Percentiles rank a stretch among this genome's conserved stretches.
These are phyloP conservation scores for Candida easanensis DNA, from an alignment of 805 yeast species.

Conservation along the genomic window DNA sequence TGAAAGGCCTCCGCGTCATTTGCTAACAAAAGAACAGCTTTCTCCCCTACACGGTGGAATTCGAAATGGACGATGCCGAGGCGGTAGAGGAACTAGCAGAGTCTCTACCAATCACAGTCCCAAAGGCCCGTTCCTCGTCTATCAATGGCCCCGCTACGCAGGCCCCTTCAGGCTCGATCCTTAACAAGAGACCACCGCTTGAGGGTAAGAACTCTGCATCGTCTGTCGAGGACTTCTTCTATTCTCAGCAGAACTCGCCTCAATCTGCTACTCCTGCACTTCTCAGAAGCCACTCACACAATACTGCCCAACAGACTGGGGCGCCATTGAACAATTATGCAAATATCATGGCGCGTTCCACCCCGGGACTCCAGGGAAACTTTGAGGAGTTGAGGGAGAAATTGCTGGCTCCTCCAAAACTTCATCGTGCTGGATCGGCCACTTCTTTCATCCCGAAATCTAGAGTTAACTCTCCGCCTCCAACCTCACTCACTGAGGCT, in stretches of 20 bases:
- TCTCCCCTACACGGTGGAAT: conserved; percentile 73
- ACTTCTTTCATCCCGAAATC: conserved; percentile 40
- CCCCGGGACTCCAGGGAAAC: conserved; percentile 2
- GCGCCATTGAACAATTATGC: background rate
- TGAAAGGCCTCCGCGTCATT: background rate
- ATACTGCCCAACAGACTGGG: background rate
- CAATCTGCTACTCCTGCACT: conserved; percentile 8
- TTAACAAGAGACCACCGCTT: conserved; percentile 1
- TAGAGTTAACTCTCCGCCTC: conserved; percentile 28
- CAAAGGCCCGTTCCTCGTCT: conserved; percentile 21
- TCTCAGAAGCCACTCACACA: conserved; percentile 4
- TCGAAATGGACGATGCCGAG: conserved; percentile 32
- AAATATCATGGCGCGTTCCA: conserved; percentile 6
- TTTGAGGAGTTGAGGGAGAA: conserved; percentile 11
- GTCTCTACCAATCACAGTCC: conserved; percentile 17
- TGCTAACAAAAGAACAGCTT: conserved; percentile 38
- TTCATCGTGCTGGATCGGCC: conserved; percentile 20
- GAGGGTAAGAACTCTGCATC: conserved; percentile 13
- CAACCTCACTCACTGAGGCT: conserved; percentile 18
- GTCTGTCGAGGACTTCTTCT: conserved; percentile 28
- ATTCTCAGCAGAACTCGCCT: conserved; percentile 13
- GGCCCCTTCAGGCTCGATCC: conserved; percentile 19
- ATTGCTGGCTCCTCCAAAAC: conserved; percentile 1
- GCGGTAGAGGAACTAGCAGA: conserved; percentile 32
- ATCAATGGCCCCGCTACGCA: conserved; percentile 14